A percentile compares a stretch with the other conserved stretches of the same genome.
Conservation (phyloP, 1,139 yeast species). For the Candida sp. region DNA sequence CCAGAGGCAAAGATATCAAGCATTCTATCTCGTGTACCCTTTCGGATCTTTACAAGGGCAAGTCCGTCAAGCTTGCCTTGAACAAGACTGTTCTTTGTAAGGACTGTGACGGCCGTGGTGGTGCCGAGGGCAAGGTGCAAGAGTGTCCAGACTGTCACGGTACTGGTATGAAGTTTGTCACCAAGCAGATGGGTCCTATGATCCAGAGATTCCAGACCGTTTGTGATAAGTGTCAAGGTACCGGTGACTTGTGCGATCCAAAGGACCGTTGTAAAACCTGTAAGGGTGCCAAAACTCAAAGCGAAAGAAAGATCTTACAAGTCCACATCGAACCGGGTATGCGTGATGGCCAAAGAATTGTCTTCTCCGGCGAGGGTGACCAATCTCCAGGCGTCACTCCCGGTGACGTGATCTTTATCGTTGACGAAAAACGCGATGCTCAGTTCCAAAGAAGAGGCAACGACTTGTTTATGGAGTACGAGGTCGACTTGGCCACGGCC, state of each 20-base stretch:
- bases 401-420: conserved; percentile 94
- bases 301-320: conserved; percentile 92
- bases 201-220: conserved; percentile 96
- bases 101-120: conserved; percentile 94
- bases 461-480: conserved; percentile 84
- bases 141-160: conserved; percentile 89
- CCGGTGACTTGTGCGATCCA: conserved; percentile 87
- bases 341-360: conserved; percentile 93
- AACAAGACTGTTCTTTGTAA: conserved; percentile 92
- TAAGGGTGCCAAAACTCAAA: conserved; percentile 85
- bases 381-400: conserved; percentile 96
- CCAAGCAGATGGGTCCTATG: conserved; percentile 99
- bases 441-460: conserved; percentile 87
- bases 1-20: conserved; percentile 86
- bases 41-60: conserved; percentile 95
- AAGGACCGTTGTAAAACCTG: conserved; percentile 91
- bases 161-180: conserved; percentile 88
- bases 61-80: conserved; percentile 91
- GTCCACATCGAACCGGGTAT: conserved; percentile 98
- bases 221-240: conserved; percentile 93
- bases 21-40: conserved; percentile 86
- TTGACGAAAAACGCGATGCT: conserved; percentile 87
- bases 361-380: conserved; percentile 96
- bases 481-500: conserved; percentile 91
- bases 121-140: conserved; percentile 90